phyloP scores from a whole-genome alignment of 202 grass and related monocot genomes.

The Elaeis oleifera region DNA sequence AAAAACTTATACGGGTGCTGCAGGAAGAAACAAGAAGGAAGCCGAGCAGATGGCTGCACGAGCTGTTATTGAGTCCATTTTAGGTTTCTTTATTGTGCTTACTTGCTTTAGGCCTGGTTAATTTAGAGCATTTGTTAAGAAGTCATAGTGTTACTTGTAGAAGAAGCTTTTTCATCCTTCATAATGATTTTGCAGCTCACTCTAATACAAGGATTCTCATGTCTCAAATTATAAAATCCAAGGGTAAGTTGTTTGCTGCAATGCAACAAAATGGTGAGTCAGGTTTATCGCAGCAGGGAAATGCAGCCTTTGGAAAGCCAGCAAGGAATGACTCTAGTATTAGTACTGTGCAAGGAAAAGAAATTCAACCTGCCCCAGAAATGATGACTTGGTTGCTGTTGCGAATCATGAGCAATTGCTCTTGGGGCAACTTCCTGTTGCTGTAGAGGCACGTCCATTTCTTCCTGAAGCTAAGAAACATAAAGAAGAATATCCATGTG shows the following conservation, averaged over 20 bases:
- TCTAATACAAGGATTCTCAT: constrained; percentile 11
- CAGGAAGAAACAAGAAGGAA: constrained; percentile 36
- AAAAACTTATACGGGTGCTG: constrained; percentile 36
- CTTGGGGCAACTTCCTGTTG: neutral
- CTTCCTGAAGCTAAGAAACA: too few species aligned
- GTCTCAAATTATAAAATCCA: constrained; percentile 19
- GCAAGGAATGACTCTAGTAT: too few species aligned
- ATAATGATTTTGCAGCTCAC: constrained; percentile 4
- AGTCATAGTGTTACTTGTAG: too few species aligned
- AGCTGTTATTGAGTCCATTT: constrained; percentile 31
- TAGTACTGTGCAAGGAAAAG: too few species aligned
- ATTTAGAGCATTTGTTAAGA: too few species aligned
- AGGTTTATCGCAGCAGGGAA: too few species aligned
- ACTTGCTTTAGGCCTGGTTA: neutral
- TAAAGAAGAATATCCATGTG: too few species aligned
- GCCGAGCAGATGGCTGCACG: constrained; percentile 44
- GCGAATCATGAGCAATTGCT: neutral
- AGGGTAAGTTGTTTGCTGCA: constrained; percentile 2
- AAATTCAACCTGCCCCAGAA: neutral
- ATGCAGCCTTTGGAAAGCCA: too few species aligned
- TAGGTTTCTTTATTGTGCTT: constrained; percentile 24
- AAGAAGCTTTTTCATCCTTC: too few species aligned
- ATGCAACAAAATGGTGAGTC: neutral
- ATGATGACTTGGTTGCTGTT: neutral
- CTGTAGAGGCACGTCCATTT: too few species aligned